A percentile compares a stretch with the other conserved stretches of the same genome.
Conservation (phyloP, 2,329 filamentous ascomycete genomes). For the Neophaeococcomyces mojaviensis region DNA sequence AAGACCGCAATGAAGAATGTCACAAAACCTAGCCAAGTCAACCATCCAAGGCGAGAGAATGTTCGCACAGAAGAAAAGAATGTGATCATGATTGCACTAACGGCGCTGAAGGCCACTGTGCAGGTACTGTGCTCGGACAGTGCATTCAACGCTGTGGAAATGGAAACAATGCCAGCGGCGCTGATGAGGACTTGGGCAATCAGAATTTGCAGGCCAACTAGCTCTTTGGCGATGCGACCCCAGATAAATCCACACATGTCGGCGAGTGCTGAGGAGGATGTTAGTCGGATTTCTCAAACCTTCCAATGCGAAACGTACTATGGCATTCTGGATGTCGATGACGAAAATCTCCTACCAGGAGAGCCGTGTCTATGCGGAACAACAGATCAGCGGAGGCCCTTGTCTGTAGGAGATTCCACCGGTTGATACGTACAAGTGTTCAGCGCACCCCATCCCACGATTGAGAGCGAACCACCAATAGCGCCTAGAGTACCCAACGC, state of each 20-base stretch:
- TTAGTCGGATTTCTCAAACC: not conserved
- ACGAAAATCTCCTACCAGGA: slow-evolving; percentile 46
- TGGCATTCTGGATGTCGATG: slow-evolving; percentile 47
- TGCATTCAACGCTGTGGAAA: slow-evolving; percentile 37
- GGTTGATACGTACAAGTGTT: slow-evolving; percentile 35
- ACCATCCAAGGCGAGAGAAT: slow-evolving; percentile 37
- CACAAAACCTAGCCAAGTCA: slow-evolving; percentile 55
- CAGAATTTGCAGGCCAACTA: slow-evolving; percentile 38
- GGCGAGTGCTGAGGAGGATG: slow-evolving; percentile 27
- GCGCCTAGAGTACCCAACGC: slow-evolving; percentile 43
- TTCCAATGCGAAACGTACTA: slow-evolving; percentile 12
- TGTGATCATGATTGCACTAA: slow-evolving; percentile 25
- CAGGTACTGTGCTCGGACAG: slow-evolving; percentile 32
- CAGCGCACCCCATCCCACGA: slow-evolving; percentile 42
- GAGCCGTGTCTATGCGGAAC: slow-evolving; percentile 27
- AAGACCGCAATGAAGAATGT: slow-evolving; percentile 49
- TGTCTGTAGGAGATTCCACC: no score
- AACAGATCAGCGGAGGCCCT: not conserved
- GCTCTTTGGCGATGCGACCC: slow-evolving; percentile 7
- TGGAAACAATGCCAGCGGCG: slow-evolving; percentile 38
- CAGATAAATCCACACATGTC: slow-evolving; percentile 41
- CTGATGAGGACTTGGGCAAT: slow-evolving; percentile 41
- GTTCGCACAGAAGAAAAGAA: slow-evolving; percentile 19
- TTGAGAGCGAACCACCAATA: slow-evolving; percentile 40
- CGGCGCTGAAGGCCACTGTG: slow-evolving; percentile 24